Base-by-base conservation (phyloP, 176 grass and related monocot genomes). In the Raddia guianensis region DNA sequence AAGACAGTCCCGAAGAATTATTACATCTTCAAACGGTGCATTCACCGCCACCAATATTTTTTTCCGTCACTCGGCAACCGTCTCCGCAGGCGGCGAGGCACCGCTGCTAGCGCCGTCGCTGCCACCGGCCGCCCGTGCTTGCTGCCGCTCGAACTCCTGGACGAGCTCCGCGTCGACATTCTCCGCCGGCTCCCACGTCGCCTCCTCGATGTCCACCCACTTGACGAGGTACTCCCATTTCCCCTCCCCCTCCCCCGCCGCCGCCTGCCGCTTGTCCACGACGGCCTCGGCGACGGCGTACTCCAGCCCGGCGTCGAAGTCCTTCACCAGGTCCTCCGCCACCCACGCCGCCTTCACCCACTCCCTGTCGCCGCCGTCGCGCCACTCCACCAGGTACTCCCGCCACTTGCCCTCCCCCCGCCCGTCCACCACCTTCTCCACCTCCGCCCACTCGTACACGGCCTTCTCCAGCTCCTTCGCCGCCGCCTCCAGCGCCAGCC, bases 361-460 rank as follows among this genome's bases (percentile, higher is more conserved):
- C 45, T 98, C 96, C 86, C 96, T 87, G 57, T 93, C 92, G 7
- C 90, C 96, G 19, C 87, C 87, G 78, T 98, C 92, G 66, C 82
- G 89, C 92, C 96, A 98, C 78, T 98, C 96, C 43, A 98, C 88
- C 15, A 95, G 80, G 74, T 93, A 98, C 81, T 95, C 95, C 78
- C 88, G 75, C 84, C 89, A 83, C 72, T 89, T 93, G 11, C 92
- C 90, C 19, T 98, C 81, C 5, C 95, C 95, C 51, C 95, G 81
- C 12, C 74, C 92, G 68, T 95, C 95, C 19, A 98, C 76, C 73
- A 98, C 88, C 90, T 63, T 91, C 80, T 85, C 96, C 78, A 98
- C 92, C 75, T 95, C 86, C n/a, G 80, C 92, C 95, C 92, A 98
- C 88, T 98, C 90, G 85, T 92, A 98, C 74, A 98, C 90, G 13